phyloP scores from a whole-genome alignment of 163 green algal genomes.

The Volvox carteri region DNA sequence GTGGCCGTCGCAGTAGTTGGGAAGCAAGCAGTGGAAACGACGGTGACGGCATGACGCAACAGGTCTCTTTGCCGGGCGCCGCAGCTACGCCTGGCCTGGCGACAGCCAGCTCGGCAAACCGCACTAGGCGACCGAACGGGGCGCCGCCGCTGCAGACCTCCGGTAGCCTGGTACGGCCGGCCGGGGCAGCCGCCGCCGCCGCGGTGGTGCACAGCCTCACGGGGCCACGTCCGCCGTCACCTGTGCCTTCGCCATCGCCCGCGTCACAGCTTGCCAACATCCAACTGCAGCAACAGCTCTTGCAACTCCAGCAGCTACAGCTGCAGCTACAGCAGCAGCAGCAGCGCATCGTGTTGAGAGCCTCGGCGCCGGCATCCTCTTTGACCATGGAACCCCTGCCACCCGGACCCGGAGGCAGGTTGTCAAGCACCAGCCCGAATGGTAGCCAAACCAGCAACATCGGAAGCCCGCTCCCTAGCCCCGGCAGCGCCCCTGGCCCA shows the following conservation, averaged over 20 bases:
- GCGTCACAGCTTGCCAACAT: background rate
- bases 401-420: background rate
- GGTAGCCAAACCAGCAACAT: conserved; percentile 9
- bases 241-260: background rate
- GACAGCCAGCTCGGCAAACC: background rate
- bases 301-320: conserved; percentile 35
- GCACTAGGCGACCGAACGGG: background rate
- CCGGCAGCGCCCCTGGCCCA: background rate
- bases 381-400: background rate
- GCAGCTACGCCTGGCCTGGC: background rate
- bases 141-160: conserved; percentile 15
- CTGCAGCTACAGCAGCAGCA: conserved; percentile 32
- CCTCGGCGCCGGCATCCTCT: background rate
- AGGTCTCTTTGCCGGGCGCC: background rate
- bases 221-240: background rate
- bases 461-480: conserved; percentile 6
- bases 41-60: background rate
- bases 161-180: conserved; percentile 3
- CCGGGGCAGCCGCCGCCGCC: background rate
- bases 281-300: conserved; percentile 37
- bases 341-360: background rate
- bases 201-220: background rate
- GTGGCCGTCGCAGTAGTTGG: background rate
- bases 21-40: background rate
- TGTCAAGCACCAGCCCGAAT: background rate